phyloP scores from a whole-genome alignment of 1,284 basidiomycete genomes.

The Boletus mariae region DNA sequence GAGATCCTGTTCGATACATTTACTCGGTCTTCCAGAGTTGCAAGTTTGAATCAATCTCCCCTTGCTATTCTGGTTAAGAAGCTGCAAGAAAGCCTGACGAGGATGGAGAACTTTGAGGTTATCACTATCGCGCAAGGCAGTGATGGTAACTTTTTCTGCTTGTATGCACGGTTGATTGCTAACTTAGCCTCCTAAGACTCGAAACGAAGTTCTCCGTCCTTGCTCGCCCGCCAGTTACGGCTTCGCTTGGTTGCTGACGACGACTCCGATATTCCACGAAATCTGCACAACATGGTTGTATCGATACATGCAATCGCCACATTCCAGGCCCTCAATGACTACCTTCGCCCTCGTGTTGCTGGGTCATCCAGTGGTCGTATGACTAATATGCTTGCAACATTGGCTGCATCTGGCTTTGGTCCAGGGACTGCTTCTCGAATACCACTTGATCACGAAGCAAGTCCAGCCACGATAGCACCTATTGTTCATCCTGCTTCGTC shows the following conservation, averaged over 20 bases:
- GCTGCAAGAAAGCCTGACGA: slow-evolving; percentile 87
- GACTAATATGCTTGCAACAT: slow-evolving; percentile 87
- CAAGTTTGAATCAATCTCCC: slow-evolving; percentile 52
- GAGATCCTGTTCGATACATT: slow-evolving; percentile 76
- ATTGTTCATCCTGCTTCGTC: slow-evolving; percentile 28
- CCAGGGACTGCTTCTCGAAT: slow-evolving; percentile 34
- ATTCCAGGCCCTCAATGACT: slow-evolving; percentile 93
- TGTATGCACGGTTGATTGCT: slow-evolving; percentile 4
- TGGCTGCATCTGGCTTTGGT: slow-evolving; percentile 75
- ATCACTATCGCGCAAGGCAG: slow-evolving; percentile 76
- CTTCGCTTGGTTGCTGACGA: slow-evolving; percentile 86
- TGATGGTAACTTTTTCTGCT: slow-evolving; percentile 49
- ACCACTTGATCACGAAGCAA: slow-evolving; percentile 22
- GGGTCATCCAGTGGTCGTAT: slow-evolving; percentile 68
- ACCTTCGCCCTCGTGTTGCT: slow-evolving; percentile 86
- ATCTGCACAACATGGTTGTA: slow-evolving; percentile 84
- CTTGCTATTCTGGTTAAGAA: slow-evolving; percentile 88
- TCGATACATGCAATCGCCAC: slow-evolving; percentile 97
- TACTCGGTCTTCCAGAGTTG: slow-evolving; percentile 48
- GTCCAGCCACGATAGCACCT: slow-evolving; percentile 25
- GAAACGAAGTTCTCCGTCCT: slow-evolving; percentile 79
- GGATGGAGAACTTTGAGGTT: slow-evolving; percentile 94
- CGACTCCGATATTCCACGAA: slow-evolving; percentile 81
- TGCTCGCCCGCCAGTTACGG: slow-evolving; percentile 84
- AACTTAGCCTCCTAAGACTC: slow-evolving; percentile 51